Base-by-base conservation (phyloP, 73 alveolate genomes). In the Paramecium tetraurelia region DNA sequence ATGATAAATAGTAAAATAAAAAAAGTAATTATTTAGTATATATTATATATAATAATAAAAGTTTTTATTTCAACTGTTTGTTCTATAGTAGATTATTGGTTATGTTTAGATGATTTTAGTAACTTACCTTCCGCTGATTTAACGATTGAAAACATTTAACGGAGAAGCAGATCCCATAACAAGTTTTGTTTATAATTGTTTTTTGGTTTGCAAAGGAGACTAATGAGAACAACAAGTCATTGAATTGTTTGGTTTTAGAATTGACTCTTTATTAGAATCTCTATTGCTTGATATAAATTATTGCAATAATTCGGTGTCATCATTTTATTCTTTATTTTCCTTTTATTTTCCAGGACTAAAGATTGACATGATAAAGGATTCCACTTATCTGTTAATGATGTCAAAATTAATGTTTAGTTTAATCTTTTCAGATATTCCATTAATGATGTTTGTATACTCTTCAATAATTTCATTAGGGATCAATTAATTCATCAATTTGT, bases 141-240 rank as follows among this genome's bases (percentile, higher is more conserved):
- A 16, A 72, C 59, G 59, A 72, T 72, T 72, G 59, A 72, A 72
- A 35, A 72, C 86, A 72, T 72, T 72, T 72, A 72, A 72, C 0
- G 86, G 86, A 38, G 86, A 72, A 0, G 59, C 59, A 35, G 86
- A 21, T 29, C 86, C 84, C 84, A 63, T 63, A 63, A 63, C 84
- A 14, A 27, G 48, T 3, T 53, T 53, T 16, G 69, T 53, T 63
- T 63, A 27, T 9, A 63, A 27, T 63, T 27, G 5, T 7, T 63
- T 63, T 63, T 63, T 63, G 1, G 84, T 63, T 7, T 63, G 27
- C n/a, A 63, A 31, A 10, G 84, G 84, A 20, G 84, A 63, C 12
- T 10, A 11, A 31, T 63, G 46, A 63, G 31, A 18, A 18, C 69
- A 53, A 53, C 69, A 53, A 20, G 69, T 53, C 69, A 53, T 53